These are phyloP conservation scores for Starmerella floris DNA, from an alignment of 805 yeast species.

Conservation along the genomic window DNA sequence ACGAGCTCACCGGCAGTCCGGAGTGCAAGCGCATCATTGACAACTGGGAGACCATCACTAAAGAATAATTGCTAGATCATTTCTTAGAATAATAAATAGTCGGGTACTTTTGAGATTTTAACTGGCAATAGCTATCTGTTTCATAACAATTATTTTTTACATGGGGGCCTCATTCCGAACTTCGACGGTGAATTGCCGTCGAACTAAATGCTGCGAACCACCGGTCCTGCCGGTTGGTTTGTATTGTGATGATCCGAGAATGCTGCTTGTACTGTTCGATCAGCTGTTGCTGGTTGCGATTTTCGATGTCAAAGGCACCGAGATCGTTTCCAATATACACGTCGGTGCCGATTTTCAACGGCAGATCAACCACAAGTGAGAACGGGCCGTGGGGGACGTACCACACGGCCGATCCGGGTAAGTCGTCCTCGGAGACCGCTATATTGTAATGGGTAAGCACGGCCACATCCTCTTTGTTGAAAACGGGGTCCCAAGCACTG, in stretches of 20 bases:
- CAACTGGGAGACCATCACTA: conserved; percentile 78
- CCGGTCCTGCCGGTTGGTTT: conserved; percentile 13
- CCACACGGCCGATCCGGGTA: conserved; percentile 27
- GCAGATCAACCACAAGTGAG: conserved; percentile 21
- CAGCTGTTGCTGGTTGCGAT: conserved; percentile 11
- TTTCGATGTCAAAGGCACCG: conserved; percentile 26
- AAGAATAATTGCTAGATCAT: no score
- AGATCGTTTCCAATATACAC: conserved; percentile 22
- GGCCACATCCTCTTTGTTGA: conserved; percentile 34
- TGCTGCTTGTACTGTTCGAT: conserved; percentile 5
- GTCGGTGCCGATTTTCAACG: conserved; percentile 4
- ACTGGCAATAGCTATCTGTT: no score
- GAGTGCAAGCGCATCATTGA: conserved; percentile 82
- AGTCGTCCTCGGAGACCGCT: conserved; percentile 21
- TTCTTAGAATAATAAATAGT: no score
- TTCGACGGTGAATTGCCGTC: conserved; percentile 23
- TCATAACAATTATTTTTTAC: no score
- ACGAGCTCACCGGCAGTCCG: conserved; percentile 77
- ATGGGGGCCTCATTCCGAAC: no score
- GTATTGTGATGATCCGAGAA: conserved; percentile 2
- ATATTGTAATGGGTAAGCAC: conserved; percentile 25
- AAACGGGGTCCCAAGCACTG: conserved; percentile 54
- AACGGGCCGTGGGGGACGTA: conserved; percentile 71
- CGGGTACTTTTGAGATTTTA: no score
- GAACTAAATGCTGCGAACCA: conserved; percentile 26